Evolutionary conservation across 768 basidiomycete genomes (phyloP).

Genomic region (Macrolepiota dolichaula): DNA sequence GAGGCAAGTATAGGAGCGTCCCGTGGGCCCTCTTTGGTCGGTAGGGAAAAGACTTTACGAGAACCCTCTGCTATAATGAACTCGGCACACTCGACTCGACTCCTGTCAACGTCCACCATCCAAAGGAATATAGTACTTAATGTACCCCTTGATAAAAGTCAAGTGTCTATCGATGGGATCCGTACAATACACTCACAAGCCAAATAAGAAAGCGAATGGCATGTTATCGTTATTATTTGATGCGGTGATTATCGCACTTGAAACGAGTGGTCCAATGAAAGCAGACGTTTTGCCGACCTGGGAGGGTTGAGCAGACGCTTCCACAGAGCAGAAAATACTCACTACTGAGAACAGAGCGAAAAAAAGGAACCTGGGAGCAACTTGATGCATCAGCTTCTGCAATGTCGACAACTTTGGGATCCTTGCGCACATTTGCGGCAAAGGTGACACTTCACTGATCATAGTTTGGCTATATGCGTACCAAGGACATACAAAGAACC

Average conservation of each 20-base stretch:
- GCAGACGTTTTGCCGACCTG: conserved; percentile 74
- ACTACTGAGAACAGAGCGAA: conserved; percentile 75
- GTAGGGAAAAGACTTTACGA: conserved; percentile 19
- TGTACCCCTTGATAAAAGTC: conserved; percentile 34
- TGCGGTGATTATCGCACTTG: conserved; percentile 69
- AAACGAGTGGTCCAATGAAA: conserved; percentile 74
- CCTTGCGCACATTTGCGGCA: conserved; percentile 61
- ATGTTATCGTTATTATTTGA: conserved; percentile 69
- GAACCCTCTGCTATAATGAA: conserved; percentile 54
- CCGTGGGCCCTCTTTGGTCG: background rate
- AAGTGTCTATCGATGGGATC: background rate
- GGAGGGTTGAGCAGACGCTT: background rate
- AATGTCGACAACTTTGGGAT: background rate
- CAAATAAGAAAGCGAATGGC: conserved; percentile 74
- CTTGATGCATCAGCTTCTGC: conserved; percentile 9
- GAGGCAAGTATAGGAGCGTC: conserved; percentile 12
- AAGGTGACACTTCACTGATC: conserved; percentile 76
- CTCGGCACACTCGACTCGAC: conserved; percentile 56
- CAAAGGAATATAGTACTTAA: conserved; percentile 57
- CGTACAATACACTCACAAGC: conserved; percentile 45
- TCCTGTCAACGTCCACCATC: conserved; percentile 63
- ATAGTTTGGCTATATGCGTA: conserved; percentile 81
- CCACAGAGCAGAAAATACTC: conserved; percentile 11
- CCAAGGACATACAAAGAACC: conserved; percentile 75
- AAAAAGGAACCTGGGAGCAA: conserved; percentile 54